Conservation (phyloP, 176 grass and related monocot species). For the Oryza meyeriana region DNA sequence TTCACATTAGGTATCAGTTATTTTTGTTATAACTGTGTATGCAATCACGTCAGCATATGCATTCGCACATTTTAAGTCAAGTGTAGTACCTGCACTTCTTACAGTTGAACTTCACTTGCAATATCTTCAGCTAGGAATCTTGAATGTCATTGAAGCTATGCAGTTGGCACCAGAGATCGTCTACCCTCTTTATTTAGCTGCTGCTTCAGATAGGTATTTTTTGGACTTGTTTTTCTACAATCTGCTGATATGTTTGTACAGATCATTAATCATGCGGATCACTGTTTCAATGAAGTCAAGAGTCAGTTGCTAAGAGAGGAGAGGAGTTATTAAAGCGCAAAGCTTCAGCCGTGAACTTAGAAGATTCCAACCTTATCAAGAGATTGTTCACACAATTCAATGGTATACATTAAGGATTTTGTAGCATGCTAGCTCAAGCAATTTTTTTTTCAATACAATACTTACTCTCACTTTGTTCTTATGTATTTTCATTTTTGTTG, state of each 20-base stretch:
- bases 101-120: conserved; percentile 24
- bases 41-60: background rate
- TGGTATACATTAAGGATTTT: conserved; percentile 50
- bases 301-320: conserved; percentile 86
- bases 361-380: conserved; percentile 71
- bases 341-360: conserved; percentile 73
- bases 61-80: conserved; percentile 28
- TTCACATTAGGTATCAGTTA: background rate
- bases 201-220: conserved; percentile 80
- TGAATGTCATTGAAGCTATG: conserved; percentile 89
- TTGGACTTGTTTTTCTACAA: conserved; percentile 3
- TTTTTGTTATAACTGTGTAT: background rate
- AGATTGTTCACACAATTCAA: conserved; percentile 77
- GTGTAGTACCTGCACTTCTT: conserved; percentile 23
- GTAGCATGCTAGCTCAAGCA: background rate
- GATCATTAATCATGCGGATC: conserved; percentile 28
- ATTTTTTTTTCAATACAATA: conserved; percentile 16
- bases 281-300: conserved; percentile 64
- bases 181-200: conserved; percentile 84
- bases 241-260: conserved; percentile 14
- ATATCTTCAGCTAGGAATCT: conserved; percentile 76
- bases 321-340: conserved; percentile 75
- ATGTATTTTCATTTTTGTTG: background rate
- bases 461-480: background rate
- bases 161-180: conserved; percentile 66